A percentile compares a stretch with the other conserved stretches of the same genome.
Evolutionary conservation across 1,284 basidiomycete genomes (phyloP).

Genomic region (Amylostereum areolatum): DNA sequence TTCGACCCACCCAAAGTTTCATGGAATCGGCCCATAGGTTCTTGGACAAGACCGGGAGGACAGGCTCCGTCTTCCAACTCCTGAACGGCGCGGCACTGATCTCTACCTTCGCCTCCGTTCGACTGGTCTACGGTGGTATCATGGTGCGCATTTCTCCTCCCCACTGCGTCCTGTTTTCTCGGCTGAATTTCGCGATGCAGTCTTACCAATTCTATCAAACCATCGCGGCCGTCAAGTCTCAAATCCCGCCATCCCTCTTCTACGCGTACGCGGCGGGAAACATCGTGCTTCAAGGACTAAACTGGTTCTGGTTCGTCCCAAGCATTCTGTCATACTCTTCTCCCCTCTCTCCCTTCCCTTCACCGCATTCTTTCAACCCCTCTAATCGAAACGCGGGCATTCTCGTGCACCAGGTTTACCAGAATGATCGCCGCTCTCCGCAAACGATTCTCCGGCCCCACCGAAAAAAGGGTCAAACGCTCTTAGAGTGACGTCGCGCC

Average conservation of each 20-base stretch:
- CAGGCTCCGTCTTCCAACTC: conserved; percentile 58
- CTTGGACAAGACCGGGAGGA: conserved; percentile 66
- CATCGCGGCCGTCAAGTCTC: conserved; percentile 39
- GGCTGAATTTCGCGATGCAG: conserved; percentile 25
- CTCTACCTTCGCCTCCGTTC: conserved; percentile 52
- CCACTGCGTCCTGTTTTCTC: background rate
- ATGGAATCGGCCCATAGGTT: conserved; percentile 38
- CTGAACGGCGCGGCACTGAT: conserved; percentile 64
- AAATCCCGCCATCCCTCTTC: conserved; percentile 42
- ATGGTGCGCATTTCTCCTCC: conserved; percentile 36
- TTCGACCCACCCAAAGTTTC: background rate
- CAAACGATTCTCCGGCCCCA: conserved; percentile 37
- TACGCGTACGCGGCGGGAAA: conserved; percentile 51
- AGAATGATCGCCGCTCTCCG: conserved; percentile 60
- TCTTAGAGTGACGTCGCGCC: no score
- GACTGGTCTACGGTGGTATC: conserved; percentile 60
- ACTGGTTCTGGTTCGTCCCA: conserved; percentile 60
- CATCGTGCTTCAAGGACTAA: conserved; percentile 55
- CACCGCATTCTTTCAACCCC: background rate
- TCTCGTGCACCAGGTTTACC: conserved; percentile 44
- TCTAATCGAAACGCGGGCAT: background rate
- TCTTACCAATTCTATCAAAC: conserved; percentile 58
- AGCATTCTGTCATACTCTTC: background rate
- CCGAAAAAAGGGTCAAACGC: no score
- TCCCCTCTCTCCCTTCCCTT: background rate